Evolutionary conservation across 106 monocot species (phyloP), one percentile per base, ranked within the genome.

Genomic region (Acorus gramineus): DNA sequence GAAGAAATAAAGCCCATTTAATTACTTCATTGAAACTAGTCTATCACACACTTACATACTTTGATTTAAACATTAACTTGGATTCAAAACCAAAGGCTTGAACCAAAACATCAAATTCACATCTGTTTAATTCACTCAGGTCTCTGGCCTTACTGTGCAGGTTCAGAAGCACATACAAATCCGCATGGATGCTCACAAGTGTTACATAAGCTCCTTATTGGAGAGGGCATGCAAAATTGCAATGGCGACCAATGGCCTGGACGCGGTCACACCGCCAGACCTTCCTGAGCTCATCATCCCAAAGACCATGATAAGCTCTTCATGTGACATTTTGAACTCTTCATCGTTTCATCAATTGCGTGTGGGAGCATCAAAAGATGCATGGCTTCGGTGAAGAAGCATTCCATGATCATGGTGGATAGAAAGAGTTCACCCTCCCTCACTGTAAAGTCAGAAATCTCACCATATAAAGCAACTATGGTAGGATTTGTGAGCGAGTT

Each of bases 91-190:
- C 28, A 28, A 28, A 28, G 28, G 28, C 28, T 28, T 28, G 28
- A 28, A 12, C 14, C 3, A 11, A 0, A 8, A 6, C 9, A n/a
- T 42, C 10, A 49, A 50, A 11, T 49, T 2, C 53, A 3, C 0
- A 11, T 53, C 11, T 46, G 42, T 47, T 45, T 5, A 49, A 52
- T 28, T 49, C 59, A 45, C 14, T 60, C 2, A 70, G 55, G 9
- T 12, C 70, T 7, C 3, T 57, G 43, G 12, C 50, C 7, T 45
- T 10, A 50, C 66, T 72, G 1, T 55, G 47, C 83, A 96, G 95
- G 95, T 96, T 42, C 90, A 96, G 78, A 96, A 90, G 74, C 90
- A 87, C 28, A 65, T 96, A 13, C 85, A 96, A 69, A 90, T 91
- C 47, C 71, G 85, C 68, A 82, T 80, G 65, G 90, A 96, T 45